phyloP scores from a whole-genome alignment of 2,329 filamentous ascomycete species.

The Magnaporthiopsis rhizophila region DNA sequence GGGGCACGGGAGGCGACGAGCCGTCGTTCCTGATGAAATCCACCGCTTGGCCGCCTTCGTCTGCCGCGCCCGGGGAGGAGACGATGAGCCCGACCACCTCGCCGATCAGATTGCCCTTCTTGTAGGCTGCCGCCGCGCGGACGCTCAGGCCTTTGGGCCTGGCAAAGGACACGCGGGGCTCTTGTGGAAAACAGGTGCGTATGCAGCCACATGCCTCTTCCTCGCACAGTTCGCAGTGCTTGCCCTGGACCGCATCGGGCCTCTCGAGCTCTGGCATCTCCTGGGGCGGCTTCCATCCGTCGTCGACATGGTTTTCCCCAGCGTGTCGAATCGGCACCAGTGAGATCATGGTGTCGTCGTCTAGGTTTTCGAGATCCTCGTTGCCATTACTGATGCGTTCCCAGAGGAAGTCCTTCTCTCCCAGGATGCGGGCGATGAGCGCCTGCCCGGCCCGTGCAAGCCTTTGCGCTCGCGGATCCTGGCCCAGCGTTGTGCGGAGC shows the following conservation, averaged over 20 bases:
- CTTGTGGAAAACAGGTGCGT: not conserved
- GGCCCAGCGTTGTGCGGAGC: not conserved
- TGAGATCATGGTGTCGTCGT: not conserved
- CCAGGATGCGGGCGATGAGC: not conserved
- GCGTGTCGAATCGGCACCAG: not conserved
- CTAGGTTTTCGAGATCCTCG: not conserved
- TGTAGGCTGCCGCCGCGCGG: not conserved
- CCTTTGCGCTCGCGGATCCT: not conserved
- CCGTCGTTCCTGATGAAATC: not conserved
- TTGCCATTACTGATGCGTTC: not conserved
- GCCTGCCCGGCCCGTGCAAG: no score
- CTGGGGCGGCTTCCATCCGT: not conserved
- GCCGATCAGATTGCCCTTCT: not conserved
- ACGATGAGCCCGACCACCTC: not conserved
- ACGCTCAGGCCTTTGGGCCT: not conserved
- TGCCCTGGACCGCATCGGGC: not conserved
- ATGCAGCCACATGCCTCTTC: not conserved
- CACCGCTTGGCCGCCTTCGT: not conserved
- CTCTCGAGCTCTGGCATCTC: not conserved
- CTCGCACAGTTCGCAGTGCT: not conserved
- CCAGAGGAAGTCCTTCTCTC: not conserved
- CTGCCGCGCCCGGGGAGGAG: no score
- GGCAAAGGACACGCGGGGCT: not conserved
- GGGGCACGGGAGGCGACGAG: not conserved
- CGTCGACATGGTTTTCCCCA: not conserved